phyloP scores from a whole-genome alignment of 208 protist genomes.

The Porcisia hertigi region DNA sequence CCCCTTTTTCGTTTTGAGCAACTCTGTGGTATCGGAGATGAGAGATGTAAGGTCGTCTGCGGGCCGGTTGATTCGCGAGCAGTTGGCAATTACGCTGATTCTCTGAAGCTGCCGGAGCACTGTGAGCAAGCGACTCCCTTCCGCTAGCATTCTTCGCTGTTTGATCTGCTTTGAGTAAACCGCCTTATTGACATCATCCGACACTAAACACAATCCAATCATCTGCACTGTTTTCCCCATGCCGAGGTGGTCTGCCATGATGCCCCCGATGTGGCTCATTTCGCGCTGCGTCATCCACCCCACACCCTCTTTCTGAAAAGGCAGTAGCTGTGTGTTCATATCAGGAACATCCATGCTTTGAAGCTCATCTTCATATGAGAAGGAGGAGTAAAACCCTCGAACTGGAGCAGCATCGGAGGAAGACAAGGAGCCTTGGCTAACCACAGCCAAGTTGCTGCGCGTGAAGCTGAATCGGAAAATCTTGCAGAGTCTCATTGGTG shows the following conservation, averaged over 20 bases:
- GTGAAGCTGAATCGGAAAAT: slow-evolving; percentile 32
- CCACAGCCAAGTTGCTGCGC: slow-evolving; percentile 16
- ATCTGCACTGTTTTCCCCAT: slow-evolving; percentile 94
- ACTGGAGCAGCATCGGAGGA: slow-evolving; percentile 57
- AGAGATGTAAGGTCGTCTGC: slow-evolving; percentile 57
- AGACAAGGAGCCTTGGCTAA: slow-evolving; percentile 41
- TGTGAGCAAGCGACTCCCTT: slow-evolving; percentile 70
- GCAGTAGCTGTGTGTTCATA: slow-evolving; percentile 64
- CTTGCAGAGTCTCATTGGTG: slow-evolving; percentile 30
- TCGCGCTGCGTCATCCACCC: slow-evolving; percentile 90
- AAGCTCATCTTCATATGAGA: slow-evolving; percentile 73
- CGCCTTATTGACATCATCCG: slow-evolving; percentile 54
- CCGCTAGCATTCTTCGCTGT: slow-evolving; percentile 36
- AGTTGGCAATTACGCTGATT: slow-evolving; percentile 83
- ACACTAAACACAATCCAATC: slow-evolving; percentile 86
- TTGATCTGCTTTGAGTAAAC: slow-evolving; percentile 30
- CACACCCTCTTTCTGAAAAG: slow-evolving; percentile 91
- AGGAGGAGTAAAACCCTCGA: slow-evolving; percentile 84
- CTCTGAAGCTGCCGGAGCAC: slow-evolving; percentile 82
- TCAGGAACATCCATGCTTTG: slow-evolving; percentile 66
- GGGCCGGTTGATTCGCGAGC: slow-evolving; percentile 81
- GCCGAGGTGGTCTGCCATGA: slow-evolving; percentile 91
- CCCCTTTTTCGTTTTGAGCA: slow-evolving; percentile 26
- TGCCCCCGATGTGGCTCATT: slow-evolving; percentile 74
- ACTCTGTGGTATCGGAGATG: slow-evolving; percentile 41